Base-by-base conservation (phyloP, 306 rosid species). In the Rosa chinensis region DNA sequence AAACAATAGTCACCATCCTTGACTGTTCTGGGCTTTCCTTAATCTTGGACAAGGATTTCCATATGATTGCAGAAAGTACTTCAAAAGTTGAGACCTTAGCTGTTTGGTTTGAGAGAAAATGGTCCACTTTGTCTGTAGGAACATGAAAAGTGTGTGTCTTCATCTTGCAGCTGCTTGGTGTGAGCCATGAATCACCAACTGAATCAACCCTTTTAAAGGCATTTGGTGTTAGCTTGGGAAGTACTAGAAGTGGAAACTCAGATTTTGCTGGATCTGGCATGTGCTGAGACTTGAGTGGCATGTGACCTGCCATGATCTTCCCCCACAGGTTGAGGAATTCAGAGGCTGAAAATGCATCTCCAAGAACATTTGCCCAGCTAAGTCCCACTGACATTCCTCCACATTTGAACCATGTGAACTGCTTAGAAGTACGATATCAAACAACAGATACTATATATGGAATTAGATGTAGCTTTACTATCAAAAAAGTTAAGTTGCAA, bases 341-440 rank as follows among this genome's bases (percentile, higher is more conserved):
- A 17, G 91, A 72, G 28, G 97, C 92, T 37, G 98, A 87, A 77
- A 88, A 85, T 42, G 87, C 89, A 59, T 92, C 97, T 75, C 98
- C 97, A 49, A 92, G 91, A 4, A 94, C 80, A 50, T 92, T 96
- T 21, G 97, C 94, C 98, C 97, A 94, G 76, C 92, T 89, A 0
- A 94, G 81, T 17, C 97, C 98, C 55, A 92, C 35, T 0, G 92
- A 79, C 0, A 94, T 35, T 79, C 97, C 97, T 84, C 97, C 98
- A 67, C 97, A 90, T 70, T 84, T 86, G 81, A 94, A 91, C 87
- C 85, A 14, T 10, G 97, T 94, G 72, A 93, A 85, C 97, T 93
- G 87, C 66, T 58, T 10, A 10, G 5, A 42, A 16, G 17, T 16
- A 67, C 12, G 32, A 61, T 4, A 62, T 10, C 21, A 42, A 32